phyloP scores from a whole-genome alignment of 495 filamentous ascomycete genomes.

The Zalerion maritima region DNA sequence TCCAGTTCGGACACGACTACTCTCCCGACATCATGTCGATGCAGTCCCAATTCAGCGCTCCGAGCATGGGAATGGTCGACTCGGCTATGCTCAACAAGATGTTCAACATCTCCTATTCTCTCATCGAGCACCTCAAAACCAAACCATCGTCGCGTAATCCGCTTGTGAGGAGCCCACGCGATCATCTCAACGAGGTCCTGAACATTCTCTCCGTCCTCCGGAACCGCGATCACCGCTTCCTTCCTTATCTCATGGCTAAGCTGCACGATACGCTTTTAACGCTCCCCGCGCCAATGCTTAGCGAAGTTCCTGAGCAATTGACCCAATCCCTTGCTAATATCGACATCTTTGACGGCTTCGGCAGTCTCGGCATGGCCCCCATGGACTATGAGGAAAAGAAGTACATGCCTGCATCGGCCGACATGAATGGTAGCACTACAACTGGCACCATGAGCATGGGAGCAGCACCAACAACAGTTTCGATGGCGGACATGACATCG shows the following conservation, averaged over 20 bases:
- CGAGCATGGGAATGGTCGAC: conserved; percentile 15
- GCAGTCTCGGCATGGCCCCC: conserved; percentile 33
- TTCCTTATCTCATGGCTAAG: conserved; percentile 56
- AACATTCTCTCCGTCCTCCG: conserved; percentile 51
- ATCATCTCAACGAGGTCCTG: conserved; percentile 57
- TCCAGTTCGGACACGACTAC: conserved; percentile 57
- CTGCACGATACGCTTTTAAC: conserved; percentile 50
- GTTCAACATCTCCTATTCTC: conserved; percentile 56
- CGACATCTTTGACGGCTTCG: conserved; percentile 46
- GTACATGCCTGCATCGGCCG: conserved; percentile 17
- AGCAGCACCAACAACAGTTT: conserved; percentile 14
- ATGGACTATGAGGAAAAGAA: conserved; percentile 21
- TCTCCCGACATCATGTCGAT: conserved; percentile 52
- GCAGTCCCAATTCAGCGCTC: conserved; percentile 43
- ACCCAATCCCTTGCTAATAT: conserved; percentile 24
- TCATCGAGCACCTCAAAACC: conserved; percentile 58
- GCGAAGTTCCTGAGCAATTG: conserved; percentile 34
- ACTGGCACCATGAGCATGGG: conserved; percentile 23
- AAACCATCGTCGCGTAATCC: conserved; percentile 42
- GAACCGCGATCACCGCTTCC: conserved; percentile 53
- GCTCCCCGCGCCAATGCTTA: conserved; percentile 39
- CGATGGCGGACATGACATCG: conserved; percentile 33
- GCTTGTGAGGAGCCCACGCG: conserved; percentile 51
- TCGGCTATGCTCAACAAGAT: conserved; percentile 52
- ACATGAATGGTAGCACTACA: conserved; percentile 25